phyloP scores from a whole-genome alignment of 306 rosid genomes.

The Pterocarpus macrocarpus region DNA sequence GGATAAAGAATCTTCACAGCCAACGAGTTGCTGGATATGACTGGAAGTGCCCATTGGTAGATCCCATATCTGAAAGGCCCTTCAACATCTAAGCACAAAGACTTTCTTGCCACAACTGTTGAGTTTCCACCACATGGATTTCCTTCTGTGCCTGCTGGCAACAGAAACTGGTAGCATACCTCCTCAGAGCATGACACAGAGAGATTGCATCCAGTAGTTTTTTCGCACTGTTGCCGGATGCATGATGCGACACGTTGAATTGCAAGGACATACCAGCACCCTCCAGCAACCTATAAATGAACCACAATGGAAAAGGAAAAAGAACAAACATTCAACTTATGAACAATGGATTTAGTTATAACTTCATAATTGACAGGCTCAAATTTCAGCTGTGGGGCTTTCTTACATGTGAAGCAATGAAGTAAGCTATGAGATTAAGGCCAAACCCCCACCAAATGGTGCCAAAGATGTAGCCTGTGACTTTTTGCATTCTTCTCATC shows the following conservation, averaged over 20 bases:
- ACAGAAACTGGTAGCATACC: constrained; percentile 73
- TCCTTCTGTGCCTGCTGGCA: constrained; percentile 40
- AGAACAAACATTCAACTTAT: not conserved
- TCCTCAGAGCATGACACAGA: constrained; percentile 83
- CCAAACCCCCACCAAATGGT: constrained; percentile 99
- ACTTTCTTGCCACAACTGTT: constrained; percentile 54
- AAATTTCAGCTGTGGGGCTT: constrained; percentile 26
- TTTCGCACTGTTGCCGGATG: constrained; percentile 78
- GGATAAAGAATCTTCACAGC: constrained; percentile 95
- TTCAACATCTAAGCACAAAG: constrained; percentile 74
- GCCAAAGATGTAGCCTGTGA: constrained; percentile 97
- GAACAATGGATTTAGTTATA: not conserved
- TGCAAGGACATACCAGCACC: constrained; percentile 99
- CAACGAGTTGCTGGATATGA: constrained; percentile 89
- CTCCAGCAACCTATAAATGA: constrained; percentile 87
- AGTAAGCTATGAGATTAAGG: constrained; percentile 96
- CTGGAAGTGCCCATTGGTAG: constrained; percentile 98
- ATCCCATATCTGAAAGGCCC: constrained; percentile 92
- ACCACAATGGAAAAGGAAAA: not conserved
- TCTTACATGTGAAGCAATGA: constrained; percentile 97
- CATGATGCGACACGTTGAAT: constrained; percentile 95
- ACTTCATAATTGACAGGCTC: not conserved
- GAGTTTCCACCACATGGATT: constrained; percentile 73
- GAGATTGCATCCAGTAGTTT: constrained; percentile 65
- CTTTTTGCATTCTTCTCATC: constrained; percentile 98